Percentiles rank a stretch among this genome's conserved stretches.
Evolutionary conservation across 2,329 filamentous ascomycete genomes (phyloP).

Genomic region (Venturia nashicola): DNA sequence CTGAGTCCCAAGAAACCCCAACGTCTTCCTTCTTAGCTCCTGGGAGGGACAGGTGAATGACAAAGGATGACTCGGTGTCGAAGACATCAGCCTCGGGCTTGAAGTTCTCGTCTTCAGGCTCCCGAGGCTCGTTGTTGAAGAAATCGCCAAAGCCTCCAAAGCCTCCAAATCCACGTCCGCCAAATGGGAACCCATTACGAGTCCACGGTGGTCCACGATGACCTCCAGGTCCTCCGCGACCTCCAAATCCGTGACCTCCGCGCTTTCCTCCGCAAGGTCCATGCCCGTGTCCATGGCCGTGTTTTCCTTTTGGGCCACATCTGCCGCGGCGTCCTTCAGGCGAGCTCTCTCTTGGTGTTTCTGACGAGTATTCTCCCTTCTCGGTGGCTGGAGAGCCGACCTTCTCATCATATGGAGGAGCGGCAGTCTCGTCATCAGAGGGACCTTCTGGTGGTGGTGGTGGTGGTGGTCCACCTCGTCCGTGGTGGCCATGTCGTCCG

Average conservation of each 20-base stretch:
- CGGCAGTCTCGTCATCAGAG: conserved; percentile 5
- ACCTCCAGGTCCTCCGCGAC: conserved; percentile 11
- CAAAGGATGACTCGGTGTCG: conserved; percentile 47
- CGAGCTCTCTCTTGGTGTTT: not conserved
- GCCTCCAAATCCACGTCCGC: conserved; percentile 11
- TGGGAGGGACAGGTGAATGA: conserved; percentile 62
- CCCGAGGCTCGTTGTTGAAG: conserved; percentile 16
- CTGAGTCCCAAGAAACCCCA: conserved; percentile 62
- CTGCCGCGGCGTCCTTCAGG: conserved; percentile 2
- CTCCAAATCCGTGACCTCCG: conserved; percentile 11
- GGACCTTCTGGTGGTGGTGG: conserved; percentile 15
- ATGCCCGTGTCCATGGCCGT: conserved; percentile 7
- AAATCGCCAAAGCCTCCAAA: conserved; percentile 17
- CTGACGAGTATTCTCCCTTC: conserved; percentile 5
- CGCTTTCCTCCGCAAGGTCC: conserved; percentile 13
- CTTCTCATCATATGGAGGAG: conserved; percentile 8
- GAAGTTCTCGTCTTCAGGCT: conserved; percentile 27
- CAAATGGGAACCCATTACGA: conserved; percentile 6
- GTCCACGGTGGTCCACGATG: conserved; percentile 9
- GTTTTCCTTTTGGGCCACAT: not conserved
- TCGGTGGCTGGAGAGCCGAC: conserved; percentile 7
- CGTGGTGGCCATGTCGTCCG: conserved; percentile 11
- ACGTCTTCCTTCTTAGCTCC: conserved; percentile 71
- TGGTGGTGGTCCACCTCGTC: conserved; percentile 17
- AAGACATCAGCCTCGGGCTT: conserved; percentile 64